A percentile compares a stretch with the other conserved stretches of the same genome.
Conservation (phyloP, 257 asterid species). For the Solanum neorickii region DNA sequence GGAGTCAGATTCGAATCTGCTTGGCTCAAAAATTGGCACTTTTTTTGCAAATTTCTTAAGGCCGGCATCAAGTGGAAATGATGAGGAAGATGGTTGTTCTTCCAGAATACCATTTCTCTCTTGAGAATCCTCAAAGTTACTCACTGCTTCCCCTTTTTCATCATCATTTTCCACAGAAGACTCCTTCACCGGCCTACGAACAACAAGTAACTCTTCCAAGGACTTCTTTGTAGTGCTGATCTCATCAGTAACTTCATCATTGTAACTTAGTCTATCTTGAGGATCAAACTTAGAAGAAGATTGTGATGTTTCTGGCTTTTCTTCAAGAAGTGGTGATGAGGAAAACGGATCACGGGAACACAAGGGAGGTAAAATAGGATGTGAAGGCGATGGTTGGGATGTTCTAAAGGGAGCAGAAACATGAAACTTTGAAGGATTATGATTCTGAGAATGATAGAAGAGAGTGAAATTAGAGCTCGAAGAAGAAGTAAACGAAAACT, state of each 20-base stretch:
- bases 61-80: slow-evolving; percentile 40
- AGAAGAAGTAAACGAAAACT: slow-evolving; percentile 40
- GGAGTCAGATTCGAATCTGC: slow-evolving; percentile 31
- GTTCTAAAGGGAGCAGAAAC: slow-evolving; percentile 27
- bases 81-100: slow-evolving; percentile 9
- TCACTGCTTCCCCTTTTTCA: slow-evolving; percentile 2
- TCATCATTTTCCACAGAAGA: slow-evolving; percentile 14
- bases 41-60: slow-evolving; percentile 58
- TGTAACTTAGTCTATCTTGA: slow-evolving; percentile 16
- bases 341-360: slow-evolving; percentile 48
- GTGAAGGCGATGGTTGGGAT: slow-evolving; percentile 14
- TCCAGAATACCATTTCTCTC: not conserved
- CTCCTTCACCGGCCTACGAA: slow-evolving; percentile 80
- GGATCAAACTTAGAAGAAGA: slow-evolving; percentile 2
- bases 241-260: slow-evolving; percentile 38
- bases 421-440: slow-evolving; percentile 30
- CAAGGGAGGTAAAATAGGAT: slow-evolving; percentile 19
- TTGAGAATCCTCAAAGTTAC: not conserved
- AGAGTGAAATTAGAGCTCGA: slow-evolving; percentile 53
- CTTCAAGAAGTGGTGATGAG: slow-evolving; percentile 45
- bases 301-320: slow-evolving; percentile 28
- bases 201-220: slow-evolving; percentile 65
- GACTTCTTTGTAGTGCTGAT: slow-evolving; percentile 59
- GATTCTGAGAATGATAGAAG: slow-evolving; percentile 38
- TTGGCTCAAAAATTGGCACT: slow-evolving; percentile 90